Conservation (phyloP, 768 basidiomycete genomes). For the Agaricus sinodeliciosus region DNA sequence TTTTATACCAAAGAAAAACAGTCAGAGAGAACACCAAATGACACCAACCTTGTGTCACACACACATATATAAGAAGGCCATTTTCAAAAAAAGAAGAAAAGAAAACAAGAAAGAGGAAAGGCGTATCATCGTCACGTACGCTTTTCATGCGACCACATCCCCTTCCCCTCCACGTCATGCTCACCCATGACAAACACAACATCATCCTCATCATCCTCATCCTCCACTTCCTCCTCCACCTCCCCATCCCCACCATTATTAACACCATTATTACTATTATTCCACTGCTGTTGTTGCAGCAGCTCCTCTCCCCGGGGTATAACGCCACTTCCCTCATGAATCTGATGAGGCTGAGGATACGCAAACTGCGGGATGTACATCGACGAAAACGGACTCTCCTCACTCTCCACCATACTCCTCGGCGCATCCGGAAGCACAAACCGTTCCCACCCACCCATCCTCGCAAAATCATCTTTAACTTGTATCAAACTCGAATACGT, state of each 20-base stretch:
- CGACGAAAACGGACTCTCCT: slow-evolving; percentile 5
- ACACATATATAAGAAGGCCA: too few species aligned
- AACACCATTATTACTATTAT: neutral
- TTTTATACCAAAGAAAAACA: neutral
- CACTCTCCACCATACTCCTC: slow-evolving; percentile 34
- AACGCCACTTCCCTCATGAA: slow-evolving; percentile 3
- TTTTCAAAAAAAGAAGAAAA: neutral
- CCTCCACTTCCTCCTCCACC: slow-evolving; percentile 28
- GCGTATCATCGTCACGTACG: slow-evolving; percentile 12
- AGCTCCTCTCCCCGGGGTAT: neutral
- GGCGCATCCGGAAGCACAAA: slow-evolving; percentile 62
- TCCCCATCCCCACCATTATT: neutral
- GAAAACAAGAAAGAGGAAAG: neutral
- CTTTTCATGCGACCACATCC: slow-evolving; percentile 25
- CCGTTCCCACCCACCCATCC: slow-evolving; percentile 60
- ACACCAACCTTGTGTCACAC: slow-evolving; percentile 1
- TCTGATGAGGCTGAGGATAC: slow-evolving; percentile 3
- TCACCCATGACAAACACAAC: slow-evolving; percentile 64
- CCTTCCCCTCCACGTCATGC: slow-evolving; percentile 27
- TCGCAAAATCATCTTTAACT: slow-evolving; percentile 59
- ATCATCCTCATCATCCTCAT: slow-evolving; percentile 69
- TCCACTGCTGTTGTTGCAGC: neutral
- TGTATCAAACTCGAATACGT: slow-evolving; percentile 62
- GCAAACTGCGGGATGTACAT: slow-evolving; percentile 6
- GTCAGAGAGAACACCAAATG: neutral